Evolutionary conservation across 345 rosid species (phyloP).

Genomic region (Melastoma malabathricum): DNA sequence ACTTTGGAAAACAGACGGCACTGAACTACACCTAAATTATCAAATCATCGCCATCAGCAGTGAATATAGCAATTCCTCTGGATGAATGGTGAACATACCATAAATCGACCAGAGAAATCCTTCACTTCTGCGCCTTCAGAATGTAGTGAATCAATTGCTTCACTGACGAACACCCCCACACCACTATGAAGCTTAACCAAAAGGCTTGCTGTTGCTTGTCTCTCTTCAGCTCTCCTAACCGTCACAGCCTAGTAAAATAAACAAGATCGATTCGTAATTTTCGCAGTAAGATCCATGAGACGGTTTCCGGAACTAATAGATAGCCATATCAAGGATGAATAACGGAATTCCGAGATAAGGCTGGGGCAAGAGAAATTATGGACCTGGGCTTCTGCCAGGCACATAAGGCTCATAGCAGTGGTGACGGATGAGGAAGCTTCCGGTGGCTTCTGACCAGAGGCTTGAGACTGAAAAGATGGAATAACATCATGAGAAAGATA

Average conservation of each 20-base stretch:
- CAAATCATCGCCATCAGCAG: neutral
- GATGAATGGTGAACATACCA: conserved; percentile 19
- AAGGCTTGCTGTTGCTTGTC: conserved; percentile 28
- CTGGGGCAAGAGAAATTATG: conserved; percentile 5
- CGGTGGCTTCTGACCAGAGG: conserved; percentile 36
- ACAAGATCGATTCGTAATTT: too few species aligned
- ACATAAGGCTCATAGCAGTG: conserved; percentile 44
- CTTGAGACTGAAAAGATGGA: conserved; percentile 28
- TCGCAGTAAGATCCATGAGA: neutral
- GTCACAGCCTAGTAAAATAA: conserved; percentile 32
- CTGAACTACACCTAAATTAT: too few species aligned
- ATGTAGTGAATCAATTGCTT: conserved; percentile 29
- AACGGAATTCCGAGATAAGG: neutral
- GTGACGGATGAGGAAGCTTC: conserved; percentile 45
- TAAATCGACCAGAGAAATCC: conserved; percentile 38
- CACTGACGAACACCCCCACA: conserved; percentile 34
- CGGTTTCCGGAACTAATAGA: neutral
- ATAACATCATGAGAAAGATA: conserved; percentile 44
- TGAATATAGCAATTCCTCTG: neutral
- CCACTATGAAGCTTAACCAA: conserved; percentile 68
- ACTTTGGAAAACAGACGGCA: too few species aligned
- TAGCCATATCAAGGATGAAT: neutral
- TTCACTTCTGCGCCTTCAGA: conserved; percentile 29
- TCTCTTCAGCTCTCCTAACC: conserved; percentile 56
- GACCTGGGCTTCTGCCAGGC: conserved; percentile 87